These are phyloP conservation scores for Lecanosticta acicola DNA, from an alignment of 2,329 filamentous ascomycete genomes.

Conservation along the genomic window DNA sequence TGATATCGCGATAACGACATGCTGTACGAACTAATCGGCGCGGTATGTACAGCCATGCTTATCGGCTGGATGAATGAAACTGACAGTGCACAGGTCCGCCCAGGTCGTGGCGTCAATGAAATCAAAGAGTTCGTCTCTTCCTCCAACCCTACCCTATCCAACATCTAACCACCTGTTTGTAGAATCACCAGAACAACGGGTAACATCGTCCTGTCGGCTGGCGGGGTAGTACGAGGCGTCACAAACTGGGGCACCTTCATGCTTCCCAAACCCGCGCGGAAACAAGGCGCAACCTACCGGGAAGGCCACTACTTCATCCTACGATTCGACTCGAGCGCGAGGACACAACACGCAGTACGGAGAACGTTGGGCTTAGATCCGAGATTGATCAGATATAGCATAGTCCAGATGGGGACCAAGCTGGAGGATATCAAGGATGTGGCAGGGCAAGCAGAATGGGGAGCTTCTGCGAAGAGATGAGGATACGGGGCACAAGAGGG, in stretches of 20 bases:
- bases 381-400: constrained; percentile 77
- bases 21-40: constrained; percentile 96
- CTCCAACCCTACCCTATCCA: constrained; percentile 6
- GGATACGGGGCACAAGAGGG: neutral
- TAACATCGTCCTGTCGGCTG: constrained; percentile 70
- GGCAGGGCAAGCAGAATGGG: constrained; percentile 50
- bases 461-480: constrained; percentile 5
- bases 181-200: constrained; percentile 87
- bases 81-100: constrained; percentile 65
- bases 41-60: constrained; percentile 58
- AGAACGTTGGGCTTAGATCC: constrained; percentile 78
- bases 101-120: constrained; percentile 72
- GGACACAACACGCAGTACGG: constrained; percentile 68
- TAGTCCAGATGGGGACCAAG: constrained; percentile 75
- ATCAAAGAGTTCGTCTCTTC: constrained; percentile 76
- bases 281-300: constrained; percentile 76
- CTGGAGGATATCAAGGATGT: constrained; percentile 52
- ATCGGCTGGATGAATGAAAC: neutral
- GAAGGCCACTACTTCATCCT: constrained; percentile 96
- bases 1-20: constrained; percentile 44
- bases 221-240: constrained; percentile 85
- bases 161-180: constrained; percentile 11
- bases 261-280: constrained; percentile 71
- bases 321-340: constrained; percentile 78
- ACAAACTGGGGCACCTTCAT: constrained; percentile 93